Evolutionary conservation across 2,329 filamentous ascomycete species (phyloP), one percentile per base, ranked within the genome.

Genomic region (Coniochaeta sp.): DNA sequence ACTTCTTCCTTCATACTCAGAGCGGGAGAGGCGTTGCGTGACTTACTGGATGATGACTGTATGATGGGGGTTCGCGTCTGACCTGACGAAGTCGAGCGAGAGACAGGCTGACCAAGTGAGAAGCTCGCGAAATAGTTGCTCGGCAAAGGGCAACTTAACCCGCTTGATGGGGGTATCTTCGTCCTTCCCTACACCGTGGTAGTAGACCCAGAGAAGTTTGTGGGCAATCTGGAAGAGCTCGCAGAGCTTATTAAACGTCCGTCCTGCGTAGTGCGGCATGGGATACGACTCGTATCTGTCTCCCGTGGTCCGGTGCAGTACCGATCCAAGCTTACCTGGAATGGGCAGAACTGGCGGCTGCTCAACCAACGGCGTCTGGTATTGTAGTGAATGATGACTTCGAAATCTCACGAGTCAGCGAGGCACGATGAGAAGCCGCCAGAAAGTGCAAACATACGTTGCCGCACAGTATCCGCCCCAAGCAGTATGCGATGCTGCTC

Each of bases 181-280:
- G 2, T 26, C 54, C 14, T 22, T n/a, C 16, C 34, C 54, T 4
- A 11, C 31, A 24, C 54, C 54, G 11, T 34, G 31, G 22, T 57
- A 57, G 54, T 57, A 57, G 31, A 28, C 34, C 54, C 54, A 57
- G 19, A 57, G 54, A 38, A 57, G 17, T 17, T 36, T 57, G 31
- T 57, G 54, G 11, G 54, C 54, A 16, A 57, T 57, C 17, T 24
- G 28, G n/a, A 38, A 38, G 54, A 57, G 54, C 54, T 57, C 54
- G 22, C 54, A 57, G 54, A 57, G 54, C 54, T 38, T 57, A 24
- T 57, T 36, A 31, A 57, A 57, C n/a, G 54, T 57, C 22, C 38
- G 54, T 1, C 54, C 54, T n/a, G 26, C 26, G 17, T 36, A 34
- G 17, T n/a, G 26, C 31, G 52, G 31, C 54, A 38, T 57, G 28